Conservation (phyloP, 1,284 basidiomycete genomes). For the Pulveroboletus sp. region DNA sequence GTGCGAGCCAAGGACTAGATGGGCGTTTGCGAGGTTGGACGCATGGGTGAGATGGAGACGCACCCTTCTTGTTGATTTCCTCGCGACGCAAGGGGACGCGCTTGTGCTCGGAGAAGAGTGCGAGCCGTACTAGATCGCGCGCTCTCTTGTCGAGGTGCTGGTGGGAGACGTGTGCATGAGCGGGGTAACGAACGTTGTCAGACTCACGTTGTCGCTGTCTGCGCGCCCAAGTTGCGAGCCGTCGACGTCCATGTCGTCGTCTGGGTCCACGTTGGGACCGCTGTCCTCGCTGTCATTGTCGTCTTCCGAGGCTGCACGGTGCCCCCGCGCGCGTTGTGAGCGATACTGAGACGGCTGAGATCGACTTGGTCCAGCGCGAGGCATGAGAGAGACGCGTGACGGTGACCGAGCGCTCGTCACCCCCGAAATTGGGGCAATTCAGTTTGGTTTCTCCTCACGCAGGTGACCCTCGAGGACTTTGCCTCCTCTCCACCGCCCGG, state of each 20-base stretch:
- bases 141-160: conserved; percentile 63
- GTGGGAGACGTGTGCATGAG: background rate
- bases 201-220: conserved; percentile 27
- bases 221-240: conserved; percentile 19
- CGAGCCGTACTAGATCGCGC: conserved; percentile 67
- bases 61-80: conserved; percentile 79
- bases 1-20: conserved; percentile 58
- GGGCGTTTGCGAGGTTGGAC: background rate
- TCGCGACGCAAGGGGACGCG: conserved; percentile 63
- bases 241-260: conserved; percentile 36
- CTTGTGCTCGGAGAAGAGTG: conserved; percentile 69
- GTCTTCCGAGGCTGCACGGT: conserved; percentile 27
- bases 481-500: background rate
- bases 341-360: conserved; percentile 41
- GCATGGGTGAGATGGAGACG: background rate
- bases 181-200: background rate
- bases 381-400: conserved; percentile 18
- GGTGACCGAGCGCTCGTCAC: background rate
- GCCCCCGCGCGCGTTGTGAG: conserved; percentile 25
- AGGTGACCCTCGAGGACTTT: too few species aligned
- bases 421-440: too few species aligned
- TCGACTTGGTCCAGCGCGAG: conserved; percentile 35
- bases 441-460: too few species aligned
- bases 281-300: conserved; percentile 22
- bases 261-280: conserved; percentile 31